phyloP scores from a whole-genome alignment of 352 stramenopile genomes.

The Pythium plurisporium region DNA sequence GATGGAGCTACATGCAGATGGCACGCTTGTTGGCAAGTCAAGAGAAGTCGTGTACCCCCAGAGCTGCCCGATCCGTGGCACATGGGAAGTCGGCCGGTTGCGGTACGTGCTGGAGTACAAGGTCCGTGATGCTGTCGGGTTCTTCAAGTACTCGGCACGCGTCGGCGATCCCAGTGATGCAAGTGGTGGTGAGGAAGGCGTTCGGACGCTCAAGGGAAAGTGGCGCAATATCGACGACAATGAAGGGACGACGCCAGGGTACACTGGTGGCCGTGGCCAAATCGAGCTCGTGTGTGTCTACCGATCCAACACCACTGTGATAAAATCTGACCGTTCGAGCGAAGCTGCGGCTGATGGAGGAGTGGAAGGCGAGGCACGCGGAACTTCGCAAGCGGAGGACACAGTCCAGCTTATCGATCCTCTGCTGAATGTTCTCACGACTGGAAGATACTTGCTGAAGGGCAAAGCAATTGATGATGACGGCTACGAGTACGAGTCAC shows the following conservation, averaged over 20 bases:
- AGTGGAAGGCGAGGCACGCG: not conserved
- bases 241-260: slow-evolving; percentile 34
- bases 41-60: slow-evolving; percentile 60
- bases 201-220: slow-evolving; percentile 33
- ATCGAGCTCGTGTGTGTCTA: slow-evolving; percentile 50
- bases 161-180: slow-evolving; percentile 20
- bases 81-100: slow-evolving; percentile 43
- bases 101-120: slow-evolving; percentile 58
- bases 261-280: slow-evolving; percentile 46
- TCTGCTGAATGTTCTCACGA: slow-evolving; percentile 32
- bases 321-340: not conserved
- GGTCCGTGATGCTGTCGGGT: slow-evolving; percentile 56
- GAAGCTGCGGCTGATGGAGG: not conserved
- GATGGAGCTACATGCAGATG: slow-evolving; percentile 48
- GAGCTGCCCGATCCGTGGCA: slow-evolving; percentile 40
- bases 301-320: not conserved
- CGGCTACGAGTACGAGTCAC: slow-evolving; percentile 69
- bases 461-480: slow-evolving; percentile 60
- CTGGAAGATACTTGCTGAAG: slow-evolving; percentile 46
- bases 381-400: not conserved
- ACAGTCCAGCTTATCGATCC: not conserved
- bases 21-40: slow-evolving; percentile 46
- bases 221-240: slow-evolving; percentile 60
- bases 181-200: not conserved
- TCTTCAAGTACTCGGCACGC: slow-evolving; percentile 57